Percentiles rank a stretch among this genome's conserved stretches.
phyloP scores from a whole-genome alignment of 768 basidiomycete species.

The Kwoniella shandongensis region DNA sequence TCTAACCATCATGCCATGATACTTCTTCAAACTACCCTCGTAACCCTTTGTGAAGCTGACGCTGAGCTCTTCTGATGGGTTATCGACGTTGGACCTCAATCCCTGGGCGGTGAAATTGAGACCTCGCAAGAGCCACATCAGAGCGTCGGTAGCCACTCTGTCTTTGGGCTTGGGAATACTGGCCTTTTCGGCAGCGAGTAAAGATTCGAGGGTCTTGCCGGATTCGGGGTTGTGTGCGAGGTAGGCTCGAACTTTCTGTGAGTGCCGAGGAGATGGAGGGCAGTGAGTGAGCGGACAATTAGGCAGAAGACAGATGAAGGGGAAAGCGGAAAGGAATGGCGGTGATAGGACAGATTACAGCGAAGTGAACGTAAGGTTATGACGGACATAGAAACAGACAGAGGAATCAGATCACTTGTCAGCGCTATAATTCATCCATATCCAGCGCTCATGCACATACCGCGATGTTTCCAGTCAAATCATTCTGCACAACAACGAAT shows the following conservation, averaged over 20 bases:
- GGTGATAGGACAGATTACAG: too few relatives aligned
- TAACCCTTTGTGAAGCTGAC: slow-evolving; percentile 78
- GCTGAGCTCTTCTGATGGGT: slow-evolving; percentile 67
- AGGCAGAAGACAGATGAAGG: not conserved
- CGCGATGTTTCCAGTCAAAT: slow-evolving; percentile 86
- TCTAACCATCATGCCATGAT: slow-evolving; percentile 65
- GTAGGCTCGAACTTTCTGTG: slow-evolving; percentile 83
- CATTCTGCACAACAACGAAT: slow-evolving; percentile 77
- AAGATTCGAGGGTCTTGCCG: slow-evolving; percentile 76
- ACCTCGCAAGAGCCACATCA: slow-evolving; percentile 86
- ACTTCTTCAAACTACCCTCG: slow-evolving; percentile 73
- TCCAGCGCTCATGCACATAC: slow-evolving; percentile 58
- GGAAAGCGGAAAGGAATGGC: slow-evolving; percentile 2
- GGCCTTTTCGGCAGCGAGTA: slow-evolving; percentile 76
- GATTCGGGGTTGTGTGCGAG: slow-evolving; percentile 66
- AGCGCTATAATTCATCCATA: not conserved
- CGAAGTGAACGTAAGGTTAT: not conserved
- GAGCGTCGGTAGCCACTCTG: slow-evolving; percentile 75
- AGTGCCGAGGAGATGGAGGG: not conserved
- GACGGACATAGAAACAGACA: not conserved
- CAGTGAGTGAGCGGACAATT: not conserved
- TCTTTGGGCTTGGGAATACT: slow-evolving; percentile 69
- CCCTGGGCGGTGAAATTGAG: slow-evolving; percentile 73
- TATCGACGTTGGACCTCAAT: slow-evolving; percentile 68
- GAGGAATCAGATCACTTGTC: not conserved